These are phyloP conservation scores for Diplodia sapinea DNA, from an alignment of 2,329 filamentous ascomycete species.

Conservation along the genomic window DNA sequence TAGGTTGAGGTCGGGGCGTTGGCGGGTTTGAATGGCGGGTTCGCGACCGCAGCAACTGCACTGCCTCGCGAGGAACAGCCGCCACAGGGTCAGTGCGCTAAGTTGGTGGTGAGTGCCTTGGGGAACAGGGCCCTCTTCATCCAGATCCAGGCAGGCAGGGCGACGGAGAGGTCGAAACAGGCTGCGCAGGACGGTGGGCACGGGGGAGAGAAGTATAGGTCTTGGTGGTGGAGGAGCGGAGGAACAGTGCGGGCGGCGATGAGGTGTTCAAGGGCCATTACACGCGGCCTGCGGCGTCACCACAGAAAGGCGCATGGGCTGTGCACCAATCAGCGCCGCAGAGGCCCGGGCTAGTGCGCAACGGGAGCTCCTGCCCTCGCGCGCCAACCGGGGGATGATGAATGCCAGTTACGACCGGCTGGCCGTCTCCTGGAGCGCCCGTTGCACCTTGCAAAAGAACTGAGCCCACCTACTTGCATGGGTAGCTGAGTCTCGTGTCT, in stretches of 20 bases:
- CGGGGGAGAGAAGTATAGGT: constrained; percentile 26
- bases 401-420: constrained; percentile 1
- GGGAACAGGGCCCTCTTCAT: constrained; percentile 18
- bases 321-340: constrained; percentile 5
- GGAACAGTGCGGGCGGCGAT: constrained; percentile 27
- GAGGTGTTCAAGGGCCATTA: constrained; percentile 29
- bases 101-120: constrained; percentile 21
- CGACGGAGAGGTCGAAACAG: constrained; percentile 25
- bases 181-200: constrained; percentile 18
- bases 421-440: no score
- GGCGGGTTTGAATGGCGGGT: constrained; percentile 28
- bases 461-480: no score
- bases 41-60: constrained; percentile 31
- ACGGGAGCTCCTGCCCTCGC: constrained; percentile 13
- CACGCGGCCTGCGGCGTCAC: no score
- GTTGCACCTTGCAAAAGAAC: no score
- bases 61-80: constrained; percentile 24
- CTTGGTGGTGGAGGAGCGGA: constrained; percentile 10
- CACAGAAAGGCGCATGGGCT: neutral
- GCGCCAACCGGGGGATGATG: constrained; percentile 25
- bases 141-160: constrained; percentile 12
- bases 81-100: constrained; percentile 32
- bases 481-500: no score
- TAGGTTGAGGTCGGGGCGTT: constrained; percentile 20
- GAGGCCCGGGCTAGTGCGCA: neutral